Conservation (phyloP, 2,329 filamentous ascomycete species). For the Pseudogymnoascus sp. region DNA sequence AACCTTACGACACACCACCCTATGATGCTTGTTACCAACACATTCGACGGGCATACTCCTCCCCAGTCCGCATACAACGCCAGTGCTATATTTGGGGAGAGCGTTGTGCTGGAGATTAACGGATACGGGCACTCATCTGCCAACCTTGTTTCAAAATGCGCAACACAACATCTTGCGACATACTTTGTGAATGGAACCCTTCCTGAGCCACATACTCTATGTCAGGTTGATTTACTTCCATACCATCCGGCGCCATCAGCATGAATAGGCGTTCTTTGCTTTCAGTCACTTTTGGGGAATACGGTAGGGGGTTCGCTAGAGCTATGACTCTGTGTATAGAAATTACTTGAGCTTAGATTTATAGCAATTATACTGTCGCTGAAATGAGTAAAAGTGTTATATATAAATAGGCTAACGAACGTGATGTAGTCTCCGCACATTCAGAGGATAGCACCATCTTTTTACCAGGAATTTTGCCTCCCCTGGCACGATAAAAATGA, state of each 20-base stretch:
- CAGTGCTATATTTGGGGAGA: not conserved
- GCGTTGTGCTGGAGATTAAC: not conserved
- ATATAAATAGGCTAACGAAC: not conserved
- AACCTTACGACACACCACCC: not conserved
- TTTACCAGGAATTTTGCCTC: not conserved
- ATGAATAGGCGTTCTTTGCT: not conserved
- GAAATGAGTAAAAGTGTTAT: not conserved
- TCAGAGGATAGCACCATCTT: not conserved
- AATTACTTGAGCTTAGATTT: not conserved
- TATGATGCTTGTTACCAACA: not conserved
- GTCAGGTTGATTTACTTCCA: not conserved
- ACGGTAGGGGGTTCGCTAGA: not conserved
- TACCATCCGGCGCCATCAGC: not conserved
- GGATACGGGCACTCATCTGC: not conserved
- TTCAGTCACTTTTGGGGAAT: not conserved
- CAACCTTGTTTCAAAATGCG: not conserved
- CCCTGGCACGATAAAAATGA: not conserved
- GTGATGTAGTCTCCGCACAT: not conserved
- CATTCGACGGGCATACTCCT: not conserved
- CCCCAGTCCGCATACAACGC: not conserved
- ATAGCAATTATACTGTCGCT: not conserved
- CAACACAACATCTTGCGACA: not conserved
- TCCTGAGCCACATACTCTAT: not conserved
- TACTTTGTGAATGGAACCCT: not conserved
- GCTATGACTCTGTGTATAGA: not conserved